Conservation (phyloP, 192 early-diverging fungal genomes). For the Chytriomyces sp. region DNA sequence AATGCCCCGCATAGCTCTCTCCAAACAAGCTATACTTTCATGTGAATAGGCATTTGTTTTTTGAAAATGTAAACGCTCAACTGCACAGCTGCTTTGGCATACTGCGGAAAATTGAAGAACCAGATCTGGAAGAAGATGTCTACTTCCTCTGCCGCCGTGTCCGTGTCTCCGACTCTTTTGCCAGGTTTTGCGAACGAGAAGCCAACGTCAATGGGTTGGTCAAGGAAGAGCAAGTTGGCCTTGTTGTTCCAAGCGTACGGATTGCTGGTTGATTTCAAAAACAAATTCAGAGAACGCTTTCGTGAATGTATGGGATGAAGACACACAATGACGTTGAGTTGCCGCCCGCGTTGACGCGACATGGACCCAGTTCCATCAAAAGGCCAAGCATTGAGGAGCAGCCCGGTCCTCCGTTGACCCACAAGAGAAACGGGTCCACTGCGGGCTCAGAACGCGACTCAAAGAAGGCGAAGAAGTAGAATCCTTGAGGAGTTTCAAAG, state of each 20-base stretch:
- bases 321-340: constrained; percentile 47
- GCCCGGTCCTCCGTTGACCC: constrained; percentile 65
- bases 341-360: constrained; percentile 78
- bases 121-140: constrained; percentile 94
- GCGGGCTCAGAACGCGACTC: constrained; percentile 77
- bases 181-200: constrained; percentile 72
- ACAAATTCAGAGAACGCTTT: background rate
- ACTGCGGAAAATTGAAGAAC: constrained; percentile 20
- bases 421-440: constrained; percentile 68
- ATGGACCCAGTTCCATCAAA: constrained; percentile 83
- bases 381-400: constrained; percentile 75
- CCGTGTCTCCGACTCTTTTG: constrained; percentile 57
- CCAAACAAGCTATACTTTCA: constrained; percentile 10
- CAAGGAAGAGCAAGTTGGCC: constrained; percentile 62
- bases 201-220: constrained; percentile 84
- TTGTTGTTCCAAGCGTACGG: constrained; percentile 87
- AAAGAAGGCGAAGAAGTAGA: constrained; percentile 71
- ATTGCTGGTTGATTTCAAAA: too few relatives aligned
- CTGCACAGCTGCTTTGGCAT: constrained; percentile 17
- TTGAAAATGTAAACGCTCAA: background rate
- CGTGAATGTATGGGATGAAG: background rate
- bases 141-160: constrained; percentile 81
- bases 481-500: constrained; percentile 24
- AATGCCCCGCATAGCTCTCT: constrained; percentile 72
- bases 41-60: background rate